Evolutionary conservation across 192 early-diverging fungal genomes (phyloP), one percentile per base, ranked within the genome.

Genomic region (Podochytrium sp.): DNA sequence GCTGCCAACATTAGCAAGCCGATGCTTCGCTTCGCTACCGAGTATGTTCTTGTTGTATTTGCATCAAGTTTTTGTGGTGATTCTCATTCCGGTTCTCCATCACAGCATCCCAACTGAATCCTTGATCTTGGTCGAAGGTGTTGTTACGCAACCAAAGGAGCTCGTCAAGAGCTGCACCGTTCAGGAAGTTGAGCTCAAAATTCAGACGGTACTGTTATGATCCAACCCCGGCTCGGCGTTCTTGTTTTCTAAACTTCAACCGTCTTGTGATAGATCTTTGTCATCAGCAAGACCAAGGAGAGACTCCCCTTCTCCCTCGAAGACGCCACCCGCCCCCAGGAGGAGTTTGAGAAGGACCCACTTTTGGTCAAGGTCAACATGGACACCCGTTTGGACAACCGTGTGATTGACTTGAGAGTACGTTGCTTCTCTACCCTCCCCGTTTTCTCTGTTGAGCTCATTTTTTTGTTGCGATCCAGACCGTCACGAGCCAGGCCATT

Each of bases 401-500:
- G 97, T 49, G 89, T 96, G 35, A 86, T 97, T 65, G 97, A 99
- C 78, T 84, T 99, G 65, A 87, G 97, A 66, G 91, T 92, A 78
- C 77, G 87, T 79, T 3, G n/a, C n/a, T n/a, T n/a, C n/a, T n/a
- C n/a, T n/a, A n/a, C n/a, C n/a, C n/a, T n/a, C 20, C 63, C 20
- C 60, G 33, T 58, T 30, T 49, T 47, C 2, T 10, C 59, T 41
- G 49, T 66, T 23, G 61, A 0, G 18, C 50, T 51, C 16, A 14
- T 25, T 78, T 35, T 18, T 16, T 37, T 1, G 3, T 58, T 35
- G 5, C 18, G 35, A 10, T 59, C 40, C 67, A 91, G 89, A 99
- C 96, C 55, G 90, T 86, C 73, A 93, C 98, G 68, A 98, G 97
- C 86, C 92, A 99, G 42, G 92, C 95, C 42, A 96, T 98, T 67